Evolutionary conservation across 2,329 filamentous ascomycete species (phyloP).

Genomic region (Beauveria australis): DNA sequence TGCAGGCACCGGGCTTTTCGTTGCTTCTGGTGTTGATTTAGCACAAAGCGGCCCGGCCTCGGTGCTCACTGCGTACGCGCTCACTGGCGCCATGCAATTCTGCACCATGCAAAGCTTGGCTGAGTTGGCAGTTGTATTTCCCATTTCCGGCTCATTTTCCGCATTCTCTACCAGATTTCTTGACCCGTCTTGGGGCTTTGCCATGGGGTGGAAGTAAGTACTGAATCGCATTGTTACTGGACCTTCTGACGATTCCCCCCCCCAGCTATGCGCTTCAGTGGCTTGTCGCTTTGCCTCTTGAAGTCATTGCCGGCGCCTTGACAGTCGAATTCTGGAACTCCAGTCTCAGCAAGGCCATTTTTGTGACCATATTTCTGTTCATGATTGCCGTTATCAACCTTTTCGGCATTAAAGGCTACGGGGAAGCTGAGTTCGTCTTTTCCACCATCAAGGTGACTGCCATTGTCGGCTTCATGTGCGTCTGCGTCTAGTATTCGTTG

Average conservation of each 20-base stretch:
- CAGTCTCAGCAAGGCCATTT: slow-evolving; percentile 36
- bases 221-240: not conserved
- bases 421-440: slow-evolving; percentile 45
- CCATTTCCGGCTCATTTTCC: slow-evolving; percentile 52
- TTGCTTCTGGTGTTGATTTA: slow-evolving; percentile 7
- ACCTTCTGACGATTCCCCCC: not conserved
- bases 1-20: slow-evolving; percentile 6
- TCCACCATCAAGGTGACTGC: slow-evolving; percentile 45
- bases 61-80: slow-evolving; percentile 7
- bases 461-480: slow-evolving; percentile 46
- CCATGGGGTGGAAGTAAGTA: slow-evolving; percentile 44
- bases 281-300: slow-evolving; percentile 38
- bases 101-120: slow-evolving; percentile 30
- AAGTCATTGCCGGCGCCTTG: slow-evolving; percentile 41
- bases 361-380: slow-evolving; percentile 42
- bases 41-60: slow-evolving; percentile 9
- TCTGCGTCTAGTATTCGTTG: no score
- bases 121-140: slow-evolving; percentile 50
- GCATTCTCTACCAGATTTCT: slow-evolving; percentile 51
- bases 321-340: slow-evolving; percentile 43
- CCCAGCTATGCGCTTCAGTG: slow-evolving; percentile 29
- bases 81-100: slow-evolving; percentile 9
- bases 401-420: slow-evolving; percentile 42
- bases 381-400: slow-evolving; percentile 40
- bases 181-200: slow-evolving; percentile 49